Evolutionary conservation across 768 basidiomycete genomes (phyloP).

Genomic region (Trametes sanguinea): DNA sequence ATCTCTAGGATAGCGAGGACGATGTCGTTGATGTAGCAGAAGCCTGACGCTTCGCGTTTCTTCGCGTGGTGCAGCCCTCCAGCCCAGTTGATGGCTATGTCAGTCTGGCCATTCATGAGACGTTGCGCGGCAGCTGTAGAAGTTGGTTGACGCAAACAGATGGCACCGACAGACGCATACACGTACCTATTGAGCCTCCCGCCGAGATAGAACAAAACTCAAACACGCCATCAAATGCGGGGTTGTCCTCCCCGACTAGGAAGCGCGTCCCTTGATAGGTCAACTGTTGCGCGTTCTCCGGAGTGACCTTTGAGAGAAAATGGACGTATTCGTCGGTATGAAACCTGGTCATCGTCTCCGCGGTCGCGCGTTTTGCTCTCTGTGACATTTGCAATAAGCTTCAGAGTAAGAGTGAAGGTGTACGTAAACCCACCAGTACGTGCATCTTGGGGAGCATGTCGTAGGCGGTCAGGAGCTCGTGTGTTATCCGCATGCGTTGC

Average conservation of each 20-base stretch:
- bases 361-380: conserved; percentile 39
- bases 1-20: conserved; percentile 94
- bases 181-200: conserved; percentile 87
- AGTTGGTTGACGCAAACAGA: no score
- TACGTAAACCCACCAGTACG: conserved; percentile 62
- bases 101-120: conserved; percentile 75
- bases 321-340: conserved; percentile 99
- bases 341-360: conserved; percentile 74
- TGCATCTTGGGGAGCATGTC: conserved; percentile 93
- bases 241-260: conserved; percentile 88
- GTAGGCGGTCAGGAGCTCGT: conserved; percentile 88
- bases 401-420: neutral
- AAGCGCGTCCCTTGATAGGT: conserved; percentile 82
- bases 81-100: conserved; percentile 94
- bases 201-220: conserved; percentile 98
- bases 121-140: conserved; percentile 73
- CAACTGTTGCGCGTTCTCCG: conserved; percentile 86
- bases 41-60: conserved; percentile 95
- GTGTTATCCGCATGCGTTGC: conserved; percentile 90
- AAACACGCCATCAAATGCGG: conserved; percentile 93
- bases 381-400: conserved; percentile 2
- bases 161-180: neutral
- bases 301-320: conserved; percentile 84
- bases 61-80: conserved; percentile 99
- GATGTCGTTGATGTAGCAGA: conserved; percentile 99